These are phyloP conservation scores for Jimgerdemannia lactiflua DNA, from an alignment of 192 early-diverging fungal genomes.

Conservation along the genomic window DNA sequence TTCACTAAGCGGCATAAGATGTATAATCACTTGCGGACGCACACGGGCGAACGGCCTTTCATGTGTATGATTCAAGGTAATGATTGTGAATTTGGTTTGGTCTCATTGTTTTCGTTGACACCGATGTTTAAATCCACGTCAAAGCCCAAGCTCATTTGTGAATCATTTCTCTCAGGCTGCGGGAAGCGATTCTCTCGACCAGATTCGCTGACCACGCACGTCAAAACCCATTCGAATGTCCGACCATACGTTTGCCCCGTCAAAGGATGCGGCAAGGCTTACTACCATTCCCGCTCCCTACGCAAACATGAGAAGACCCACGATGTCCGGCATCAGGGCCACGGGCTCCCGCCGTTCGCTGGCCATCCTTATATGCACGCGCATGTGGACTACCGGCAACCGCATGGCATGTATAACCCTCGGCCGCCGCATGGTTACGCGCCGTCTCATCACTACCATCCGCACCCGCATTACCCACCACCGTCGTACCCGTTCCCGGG, in stretches of 20 bases:
- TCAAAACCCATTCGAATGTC: conserved; percentile 56
- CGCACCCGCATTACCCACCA: not conserved
- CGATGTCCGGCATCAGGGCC: conserved; percentile 18
- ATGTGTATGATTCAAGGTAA: conserved; percentile 50
- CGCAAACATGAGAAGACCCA: conserved; percentile 60
- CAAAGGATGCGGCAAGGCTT: conserved; percentile 55
- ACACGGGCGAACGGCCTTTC: conserved; percentile 79
- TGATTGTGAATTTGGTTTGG: not conserved
- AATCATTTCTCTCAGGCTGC: conserved; percentile 40
- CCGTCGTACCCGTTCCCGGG: not conserved
- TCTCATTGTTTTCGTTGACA: too few species aligned
- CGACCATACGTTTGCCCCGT: conserved; percentile 51
- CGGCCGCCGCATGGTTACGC: not conserved
- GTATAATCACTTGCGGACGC: conserved; percentile 68
- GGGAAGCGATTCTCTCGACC: conserved; percentile 74
- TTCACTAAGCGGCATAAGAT: conserved; percentile 74
- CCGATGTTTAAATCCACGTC: too few species aligned
- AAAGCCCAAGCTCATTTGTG: not conserved
- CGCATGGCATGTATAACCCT: not conserved
- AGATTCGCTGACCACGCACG: conserved; percentile 69
- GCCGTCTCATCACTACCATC: not conserved
- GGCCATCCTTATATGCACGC: conserved; percentile 1
- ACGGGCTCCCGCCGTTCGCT: not conserved
- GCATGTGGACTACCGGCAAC: not conserved
- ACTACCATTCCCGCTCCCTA: conserved; percentile 60